phyloP scores from a whole-genome alignment of 1,284 basidiomycete genomes.

The Ganoderma boninense region DNA sequence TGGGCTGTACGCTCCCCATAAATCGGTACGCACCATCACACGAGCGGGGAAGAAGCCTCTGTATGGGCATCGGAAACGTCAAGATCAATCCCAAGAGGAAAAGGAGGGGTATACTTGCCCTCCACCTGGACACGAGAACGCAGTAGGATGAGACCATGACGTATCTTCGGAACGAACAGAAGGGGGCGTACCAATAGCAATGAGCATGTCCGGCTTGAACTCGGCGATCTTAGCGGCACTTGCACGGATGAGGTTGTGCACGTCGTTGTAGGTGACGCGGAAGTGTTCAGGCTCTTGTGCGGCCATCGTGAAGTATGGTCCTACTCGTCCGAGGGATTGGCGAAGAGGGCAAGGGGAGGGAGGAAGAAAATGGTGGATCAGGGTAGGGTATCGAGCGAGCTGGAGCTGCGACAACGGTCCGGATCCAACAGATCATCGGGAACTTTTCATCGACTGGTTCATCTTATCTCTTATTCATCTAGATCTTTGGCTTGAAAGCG shows the following conservation, averaged over 20 bases:
- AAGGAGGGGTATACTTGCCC: constrained; percentile 61
- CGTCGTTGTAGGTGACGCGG: constrained; percentile 83
- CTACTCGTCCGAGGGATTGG: neutral
- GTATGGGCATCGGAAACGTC: constrained; percentile 30
- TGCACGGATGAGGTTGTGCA: constrained; percentile 81
- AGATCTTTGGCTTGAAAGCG: constrained; percentile 5
- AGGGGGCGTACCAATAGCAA: constrained; percentile 75
- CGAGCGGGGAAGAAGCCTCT: constrained; percentile 96
- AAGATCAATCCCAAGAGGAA: constrained; percentile 28
- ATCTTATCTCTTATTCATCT: constrained; percentile 1
- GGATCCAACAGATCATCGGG: constrained; percentile 10
- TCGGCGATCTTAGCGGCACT: constrained; percentile 67
- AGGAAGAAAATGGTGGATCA: constrained; percentile 1
- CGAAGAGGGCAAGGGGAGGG: neutral
- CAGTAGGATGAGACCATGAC: constrained; percentile 14
- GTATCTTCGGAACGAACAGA: neutral
- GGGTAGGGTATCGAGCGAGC: neutral
- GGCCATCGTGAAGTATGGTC: constrained; percentile 41
- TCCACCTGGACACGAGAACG: constrained; percentile 59
- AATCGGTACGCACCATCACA: constrained; percentile 70
- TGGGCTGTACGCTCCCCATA: neutral
- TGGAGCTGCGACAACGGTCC: too few species aligned
- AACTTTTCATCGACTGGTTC: constrained; percentile 2
- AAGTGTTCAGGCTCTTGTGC: constrained; percentile 57
- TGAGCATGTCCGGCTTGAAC: constrained; percentile 82